These are phyloP conservation scores for Talaromyces verruculosus DNA, from an alignment of 2,329 filamentous ascomycete species.

Conservation along the genomic window DNA sequence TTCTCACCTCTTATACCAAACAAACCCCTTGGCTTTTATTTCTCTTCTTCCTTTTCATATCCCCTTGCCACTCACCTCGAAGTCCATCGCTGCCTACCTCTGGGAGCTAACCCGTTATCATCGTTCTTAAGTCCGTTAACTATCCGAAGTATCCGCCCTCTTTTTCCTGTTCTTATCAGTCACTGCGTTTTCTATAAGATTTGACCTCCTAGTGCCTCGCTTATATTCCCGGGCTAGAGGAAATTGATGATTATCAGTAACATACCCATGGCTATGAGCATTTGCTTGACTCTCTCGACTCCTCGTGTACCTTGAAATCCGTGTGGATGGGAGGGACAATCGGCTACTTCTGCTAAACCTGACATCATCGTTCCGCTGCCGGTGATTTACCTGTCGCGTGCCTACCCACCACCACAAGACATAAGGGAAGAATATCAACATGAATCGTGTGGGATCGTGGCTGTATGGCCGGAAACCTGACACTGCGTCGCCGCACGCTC, in stretches of 20 bases:
- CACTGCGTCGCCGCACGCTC: conserved; percentile 53
- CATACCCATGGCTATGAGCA: background rate
- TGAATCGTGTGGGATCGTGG: conserved; percentile 47
- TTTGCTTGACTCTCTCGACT: background rate
- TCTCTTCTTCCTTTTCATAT: background rate
- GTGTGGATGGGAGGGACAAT: background rate
- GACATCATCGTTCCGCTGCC: background rate
- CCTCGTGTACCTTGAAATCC: conserved; percentile 2
- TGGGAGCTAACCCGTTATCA: background rate
- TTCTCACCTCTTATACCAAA: background rate
- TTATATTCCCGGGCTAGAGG: background rate
- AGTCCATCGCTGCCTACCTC: background rate
- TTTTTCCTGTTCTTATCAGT: background rate
- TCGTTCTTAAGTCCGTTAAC: background rate
- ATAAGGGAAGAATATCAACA: conserved; percentile 22
- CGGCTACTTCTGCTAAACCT: background rate
- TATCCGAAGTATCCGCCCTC: conserved; percentile 4
- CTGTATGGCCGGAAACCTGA: conserved; percentile 45
- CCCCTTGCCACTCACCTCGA: background rate
- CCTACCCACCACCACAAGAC: background rate
- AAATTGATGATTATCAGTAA: background rate
- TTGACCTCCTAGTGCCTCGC: background rate
- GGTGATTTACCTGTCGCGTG: conserved; percentile 10
- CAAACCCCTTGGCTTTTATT: background rate
- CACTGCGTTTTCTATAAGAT: background rate